Conservation (phyloP, 257 asterid species). For the Solanum virginianum region DNA sequence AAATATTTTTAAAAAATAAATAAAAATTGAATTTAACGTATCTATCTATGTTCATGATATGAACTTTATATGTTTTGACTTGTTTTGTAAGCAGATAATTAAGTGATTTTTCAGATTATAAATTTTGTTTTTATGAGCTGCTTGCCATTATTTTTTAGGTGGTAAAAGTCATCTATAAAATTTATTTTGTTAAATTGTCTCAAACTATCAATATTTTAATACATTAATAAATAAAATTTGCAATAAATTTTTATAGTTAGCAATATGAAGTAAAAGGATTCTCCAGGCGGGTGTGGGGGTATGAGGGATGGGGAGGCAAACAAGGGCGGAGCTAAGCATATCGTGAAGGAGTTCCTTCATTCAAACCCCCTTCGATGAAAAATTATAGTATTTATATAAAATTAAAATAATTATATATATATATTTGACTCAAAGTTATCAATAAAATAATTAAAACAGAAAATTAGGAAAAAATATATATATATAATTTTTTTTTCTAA, state of each 20-base stretch:
- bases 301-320: too few relatives aligned
- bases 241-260: not conserved
- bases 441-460: too few relatives aligned
- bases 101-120: not conserved
- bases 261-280: not conserved
- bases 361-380: rapidly evolving
- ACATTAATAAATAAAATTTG: not conserved
- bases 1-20: not conserved
- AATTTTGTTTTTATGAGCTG: not conserved
- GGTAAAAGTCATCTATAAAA: not conserved
- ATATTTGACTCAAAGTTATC: too few relatives aligned
- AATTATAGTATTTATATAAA: too few relatives aligned
- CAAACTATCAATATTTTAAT: too few relatives aligned
- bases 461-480: too few relatives aligned
- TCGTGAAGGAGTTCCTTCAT: too few relatives aligned
- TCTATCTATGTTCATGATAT: not conserved
- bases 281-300: not conserved
- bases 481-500: too few relatives aligned
- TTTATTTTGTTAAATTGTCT: not conserved
- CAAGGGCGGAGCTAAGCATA: too few relatives aligned
- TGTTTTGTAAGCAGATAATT: not conserved
- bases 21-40: not conserved
- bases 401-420: too few relatives aligned
- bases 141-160: not conserved
- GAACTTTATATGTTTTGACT: not conserved